These are phyloP conservation scores for Kwoniella botswanensis DNA, from an alignment of 768 basidiomycete species.

Conservation along the genomic window DNA sequence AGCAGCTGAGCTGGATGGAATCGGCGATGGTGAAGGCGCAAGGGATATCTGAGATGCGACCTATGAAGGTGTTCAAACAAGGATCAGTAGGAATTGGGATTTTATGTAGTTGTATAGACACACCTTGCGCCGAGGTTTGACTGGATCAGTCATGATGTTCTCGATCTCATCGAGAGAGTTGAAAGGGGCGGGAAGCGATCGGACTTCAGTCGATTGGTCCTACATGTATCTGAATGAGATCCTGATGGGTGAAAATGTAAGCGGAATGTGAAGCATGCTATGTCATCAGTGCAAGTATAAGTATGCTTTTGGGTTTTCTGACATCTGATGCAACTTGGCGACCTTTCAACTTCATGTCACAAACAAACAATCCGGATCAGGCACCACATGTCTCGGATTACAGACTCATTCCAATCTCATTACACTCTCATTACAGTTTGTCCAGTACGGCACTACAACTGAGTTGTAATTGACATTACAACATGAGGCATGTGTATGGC, in stretches of 20 bases:
- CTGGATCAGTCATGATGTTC: slow-evolving; percentile 21
- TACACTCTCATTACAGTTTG: background rate
- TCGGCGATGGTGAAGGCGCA: slow-evolving; percentile 18
- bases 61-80: background rate
- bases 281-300: too few relatives aligned
- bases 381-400: background rate
- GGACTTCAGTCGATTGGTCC: background rate
- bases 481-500: background rate
- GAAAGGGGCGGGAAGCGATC: background rate
- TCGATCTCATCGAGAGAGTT: background rate
- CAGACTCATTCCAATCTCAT: background rate
- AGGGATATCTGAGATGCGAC: slow-evolving; percentile 18
- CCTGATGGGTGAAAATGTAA: background rate
- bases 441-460: too few relatives aligned
- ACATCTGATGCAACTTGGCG: background rate
- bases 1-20: background rate
- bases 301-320: background rate
- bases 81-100: background rate
- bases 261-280: background rate
- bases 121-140: slow-evolving; percentile 29
- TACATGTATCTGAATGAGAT: background rate
- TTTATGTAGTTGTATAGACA: background rate
- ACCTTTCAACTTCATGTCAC: background rate
- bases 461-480: background rate
- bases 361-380: slow-evolving; percentile 3